A percentile compares a stretch with the other conserved stretches of the same genome.
Conservation (phyloP, 2,329 filamentous ascomycete genomes). For the Geoglossum cookeanum region DNA sequence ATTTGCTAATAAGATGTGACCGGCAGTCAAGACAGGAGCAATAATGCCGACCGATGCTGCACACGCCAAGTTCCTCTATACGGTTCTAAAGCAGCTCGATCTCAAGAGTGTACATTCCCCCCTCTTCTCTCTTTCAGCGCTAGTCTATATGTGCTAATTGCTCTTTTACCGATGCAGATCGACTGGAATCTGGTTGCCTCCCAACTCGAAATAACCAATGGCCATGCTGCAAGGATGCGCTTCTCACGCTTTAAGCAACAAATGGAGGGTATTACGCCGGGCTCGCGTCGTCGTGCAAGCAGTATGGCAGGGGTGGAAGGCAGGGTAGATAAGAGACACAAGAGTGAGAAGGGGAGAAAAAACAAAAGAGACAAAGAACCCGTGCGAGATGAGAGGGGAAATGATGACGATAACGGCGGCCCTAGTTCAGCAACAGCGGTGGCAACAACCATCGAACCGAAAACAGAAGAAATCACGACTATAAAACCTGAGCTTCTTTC, state of each 20-base stretch:
- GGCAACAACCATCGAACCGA: too few species aligned
- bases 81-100: conserved; percentile 35
- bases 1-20: too few species aligned
- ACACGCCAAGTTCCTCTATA: conserved; percentile 33
- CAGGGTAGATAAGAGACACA: too few species aligned
- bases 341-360: too few species aligned
- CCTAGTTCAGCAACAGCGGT: too few species aligned
- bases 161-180: conserved; percentile 19
- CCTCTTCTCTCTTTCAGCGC: not conserved
- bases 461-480: too few species aligned
- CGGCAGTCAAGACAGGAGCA: not conserved
- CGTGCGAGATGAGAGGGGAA: too few species aligned
- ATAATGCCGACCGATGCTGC: conserved; percentile 24
- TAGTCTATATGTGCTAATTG: not conserved
- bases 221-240: conserved; percentile 37
- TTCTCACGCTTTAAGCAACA: conserved; percentile 34
- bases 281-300: conserved; percentile 7
- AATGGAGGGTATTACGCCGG: conserved; percentile 25
- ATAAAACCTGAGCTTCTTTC: too few species aligned
- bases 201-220: conserved; percentile 32
- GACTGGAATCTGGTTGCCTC: conserved; percentile 33
- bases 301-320: too few species aligned
- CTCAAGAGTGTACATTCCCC: conserved; percentile 24
- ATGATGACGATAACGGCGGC: too few species aligned
- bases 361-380: too few species aligned